Base-by-base conservation (phyloP, 208 protist genomes). In the Trypanosoma platydactyli region DNA sequence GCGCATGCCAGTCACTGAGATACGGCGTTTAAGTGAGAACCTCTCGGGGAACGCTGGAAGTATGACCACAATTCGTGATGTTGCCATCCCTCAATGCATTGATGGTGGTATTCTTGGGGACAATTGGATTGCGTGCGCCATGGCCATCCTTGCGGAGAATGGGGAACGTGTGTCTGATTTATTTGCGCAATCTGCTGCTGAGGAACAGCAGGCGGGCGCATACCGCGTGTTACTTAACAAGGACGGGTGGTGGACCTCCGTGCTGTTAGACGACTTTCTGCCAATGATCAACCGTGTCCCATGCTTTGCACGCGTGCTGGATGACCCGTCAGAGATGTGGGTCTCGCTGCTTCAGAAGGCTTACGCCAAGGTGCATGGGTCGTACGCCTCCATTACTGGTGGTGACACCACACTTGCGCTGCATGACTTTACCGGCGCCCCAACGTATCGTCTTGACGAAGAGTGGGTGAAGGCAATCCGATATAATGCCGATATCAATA, bases 41-140 rank as follows among this genome's bases (percentile, higher is more conserved):
- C 48, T 48, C n/a, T 48, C 18, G 1, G 51, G 20, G 3, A 49
- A 51, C 20, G 9, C 1, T 13, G 50, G 4, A 20, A 5, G 4
- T 16, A 38, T 49, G 0, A 38, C 40, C 35, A 38, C 33, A 5
- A 55, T 70, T 15, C 41, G 54, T n/a, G 64, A 53, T 22, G 25
- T 22, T 18, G 53, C 71, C 9, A 55, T 77, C 13, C 73, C 73
- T 18, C 53, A 80, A 29, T 73, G 79, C 68, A 66, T 81, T 27
- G 71, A 65, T 51, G 33, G 54, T n/a, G 76, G 73, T 16, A 9
- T 52, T 38, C 51, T 92, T 24, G 83, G 83, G 11, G 77, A 92
- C 64, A 80, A 71, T 42, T 92, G 79, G 79, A 68, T 92, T 15
- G 65, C 86, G 52, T 81, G 75, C 42, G 77, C 82, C 4, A 63